Evolutionary conservation across 2,329 filamentous ascomycete genomes (phyloP), one percentile per base, ranked within the genome.

Genomic region (Aureobasidium uvarum): DNA sequence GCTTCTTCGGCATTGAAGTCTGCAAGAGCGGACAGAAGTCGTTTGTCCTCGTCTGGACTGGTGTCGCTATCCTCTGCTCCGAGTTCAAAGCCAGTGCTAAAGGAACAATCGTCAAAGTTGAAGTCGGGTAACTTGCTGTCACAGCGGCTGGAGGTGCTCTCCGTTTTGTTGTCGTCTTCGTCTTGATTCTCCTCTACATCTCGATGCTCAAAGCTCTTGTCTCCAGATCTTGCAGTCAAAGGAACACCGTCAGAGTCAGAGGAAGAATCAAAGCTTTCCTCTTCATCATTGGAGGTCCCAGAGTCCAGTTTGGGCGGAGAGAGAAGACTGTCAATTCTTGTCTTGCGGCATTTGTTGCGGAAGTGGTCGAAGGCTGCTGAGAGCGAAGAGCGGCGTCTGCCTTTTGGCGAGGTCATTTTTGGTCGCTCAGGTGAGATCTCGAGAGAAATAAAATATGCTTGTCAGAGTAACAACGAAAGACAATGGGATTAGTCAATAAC

Each of bases 311-410:
- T 50, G 3, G 60, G 60, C 23, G 60, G 60, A 5, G 60, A 64
- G 18, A 64, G 50, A 16, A 64, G 50, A 41, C 60, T 64, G 39
- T 64, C 60, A 7, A 64, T 64, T 4, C 60, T 31, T 1, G 60
- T 54, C 10, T 28, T 64, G 38, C 60, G 50, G 5, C 28, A 45
- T 16, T 46, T 64, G 50, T 55, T 55, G 1, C 60, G 50, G 6
- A 64, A 55, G 10, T 64, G 31, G 13, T 64, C 60, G 11, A 62
- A 51, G 5, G 59, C 46, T 20, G 51, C 51, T 3, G 36, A 51
- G n/a, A 46, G 36, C 1, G 58, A 43, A 13, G 60, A 54, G n/a
- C 51, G 48, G 2, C 48, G 38, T 46, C 60, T 64, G 28, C n/a
- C 25, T 2, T 20, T 10, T n/a, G 36, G 16, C 8, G 59, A 39